Base-by-base conservation (phyloP, 1,284 basidiomycete species). In the Ganoderma lucidum region DNA sequence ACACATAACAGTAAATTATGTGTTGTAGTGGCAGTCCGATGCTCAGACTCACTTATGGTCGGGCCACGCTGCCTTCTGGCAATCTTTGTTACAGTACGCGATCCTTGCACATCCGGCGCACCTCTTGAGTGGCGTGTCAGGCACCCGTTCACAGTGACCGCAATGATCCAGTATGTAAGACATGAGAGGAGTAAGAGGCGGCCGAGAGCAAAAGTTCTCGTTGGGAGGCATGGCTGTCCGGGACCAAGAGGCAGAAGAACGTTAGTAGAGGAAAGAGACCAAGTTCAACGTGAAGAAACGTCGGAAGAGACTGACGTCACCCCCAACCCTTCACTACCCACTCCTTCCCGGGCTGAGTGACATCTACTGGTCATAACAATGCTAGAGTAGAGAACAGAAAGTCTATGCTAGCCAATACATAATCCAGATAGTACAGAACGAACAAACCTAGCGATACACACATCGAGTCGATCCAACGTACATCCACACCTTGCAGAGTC, bases 41-140 rank as follows among this genome's bases (percentile, higher is more conserved):
- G 5, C 12, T 14, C 2, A 51, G 17, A 61, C 59, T 61, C 41
- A 61, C 59, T 61, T 61, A n/a, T 61, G 59, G 19, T 8, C 2
- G 3, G 37, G n/a, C 59, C 59, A 61, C 0, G 23, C 39, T 28
- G 59, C 59, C 23, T 41, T 61, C 59, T 61, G 37, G 37, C 59
- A 61, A 6, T 61, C 59, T 42, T 61, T 61, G 39, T n/a, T 42
- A 41, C 59, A 61, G 59, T 61, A 61, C 39, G 23, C n/a, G 8
- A 12, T n/a, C 14, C n/a, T 15, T 10, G 23, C 23, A 12, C 59
- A 61, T 61, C 59, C n/a, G 9, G 37, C 12, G 39, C 59, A 61
- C 39, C 39, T n/a, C n/a, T 42, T 41, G 59, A 44, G 41, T 9
- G 37, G 37, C n/a, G 39, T 6, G 23, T 32, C 59, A 14, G 56